These are phyloP conservation scores for Ensete glaucum DNA, from an alignment of 176 grass and related monocot species.

Conservation along the genomic window DNA sequence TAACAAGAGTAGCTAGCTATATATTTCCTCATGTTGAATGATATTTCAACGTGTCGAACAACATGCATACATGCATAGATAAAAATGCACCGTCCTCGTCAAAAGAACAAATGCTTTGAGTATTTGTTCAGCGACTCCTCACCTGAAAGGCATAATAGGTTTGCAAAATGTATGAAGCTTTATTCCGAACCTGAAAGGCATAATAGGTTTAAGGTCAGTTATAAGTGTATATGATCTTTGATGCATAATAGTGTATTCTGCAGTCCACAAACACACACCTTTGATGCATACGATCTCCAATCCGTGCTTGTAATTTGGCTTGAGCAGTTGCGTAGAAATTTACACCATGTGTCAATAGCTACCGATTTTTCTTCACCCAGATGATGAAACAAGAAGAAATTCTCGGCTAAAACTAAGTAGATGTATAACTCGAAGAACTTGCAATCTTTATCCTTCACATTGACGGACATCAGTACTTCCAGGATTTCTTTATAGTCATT, in stretches of 20 bases:
- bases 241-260: too few relatives aligned
- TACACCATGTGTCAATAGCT: constrained; percentile 46
- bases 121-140: constrained; percentile 13
- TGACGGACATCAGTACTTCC: constrained; percentile 42
- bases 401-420: constrained; percentile 64
- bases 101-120: not conserved
- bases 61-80: not conserved
- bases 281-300: constrained; percentile 76
- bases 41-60: too few relatives aligned
- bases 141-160: constrained; percentile 27
- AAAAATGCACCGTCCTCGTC: not conserved
- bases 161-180: constrained; percentile 82
- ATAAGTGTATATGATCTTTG: not conserved
- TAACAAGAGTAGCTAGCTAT: too few relatives aligned
- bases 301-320: constrained; percentile 62
- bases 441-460: constrained; percentile 64
- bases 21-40: too few relatives aligned
- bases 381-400: constrained; percentile 45
- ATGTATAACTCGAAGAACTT: constrained; percentile 56
- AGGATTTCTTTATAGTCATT: constrained; percentile 45
- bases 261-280: constrained; percentile 23
- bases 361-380: constrained; percentile 36
- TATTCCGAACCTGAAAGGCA: constrained; percentile 56
- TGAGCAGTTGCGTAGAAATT: constrained; percentile 61
- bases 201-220: not conserved